These are phyloP conservation scores for Trametes cubensis DNA, from an alignment of 768 basidiomycete genomes.

Conservation along the genomic window DNA sequence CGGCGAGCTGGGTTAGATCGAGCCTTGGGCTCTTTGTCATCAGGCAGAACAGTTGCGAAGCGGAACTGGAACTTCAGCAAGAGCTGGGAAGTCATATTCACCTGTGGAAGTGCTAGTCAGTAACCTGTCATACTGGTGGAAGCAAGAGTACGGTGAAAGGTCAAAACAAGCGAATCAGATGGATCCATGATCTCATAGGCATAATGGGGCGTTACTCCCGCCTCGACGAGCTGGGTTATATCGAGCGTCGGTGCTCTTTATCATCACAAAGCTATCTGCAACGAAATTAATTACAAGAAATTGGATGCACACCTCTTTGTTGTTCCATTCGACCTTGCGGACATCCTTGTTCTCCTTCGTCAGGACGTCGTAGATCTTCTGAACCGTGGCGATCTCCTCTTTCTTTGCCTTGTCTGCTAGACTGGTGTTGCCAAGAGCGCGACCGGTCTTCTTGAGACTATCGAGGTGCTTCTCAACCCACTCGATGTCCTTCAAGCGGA, in stretches of 20 bases:
- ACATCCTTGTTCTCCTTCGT: constrained; percentile 85
- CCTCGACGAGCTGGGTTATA: constrained; percentile 57
- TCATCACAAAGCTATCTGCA: constrained; percentile 39
- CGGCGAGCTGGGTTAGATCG: constrained; percentile 94
- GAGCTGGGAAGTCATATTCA: constrained; percentile 23
- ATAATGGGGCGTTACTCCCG: constrained; percentile 47
- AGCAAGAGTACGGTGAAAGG: constrained; percentile 24
- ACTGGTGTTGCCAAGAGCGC: constrained; percentile 71
- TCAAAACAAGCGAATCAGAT: constrained; percentile 26
- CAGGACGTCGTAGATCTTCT: constrained; percentile 81
- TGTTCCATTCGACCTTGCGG: constrained; percentile 91
- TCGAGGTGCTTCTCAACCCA: constrained; percentile 96
- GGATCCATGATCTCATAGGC: constrained; percentile 40
- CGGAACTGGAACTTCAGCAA: neutral
- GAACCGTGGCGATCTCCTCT: constrained; percentile 89
- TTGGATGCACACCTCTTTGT: constrained; percentile 81
- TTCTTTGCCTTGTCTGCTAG: constrained; percentile 95
- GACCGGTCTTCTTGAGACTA: constrained; percentile 68
- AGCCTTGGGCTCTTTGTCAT: constrained; percentile 85
- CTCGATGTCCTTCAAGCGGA: constrained; percentile 96
- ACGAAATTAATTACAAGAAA: neutral
- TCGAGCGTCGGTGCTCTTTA: constrained; percentile 50
- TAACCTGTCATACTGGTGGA: neutral
- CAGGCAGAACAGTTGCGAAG: constrained; percentile 32
- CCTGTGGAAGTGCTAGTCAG: constrained; percentile 26